These are phyloP conservation scores for Diplogelasinospora grovesii DNA, from an alignment of 495 filamentous ascomycete genomes.

Conservation along the genomic window DNA sequence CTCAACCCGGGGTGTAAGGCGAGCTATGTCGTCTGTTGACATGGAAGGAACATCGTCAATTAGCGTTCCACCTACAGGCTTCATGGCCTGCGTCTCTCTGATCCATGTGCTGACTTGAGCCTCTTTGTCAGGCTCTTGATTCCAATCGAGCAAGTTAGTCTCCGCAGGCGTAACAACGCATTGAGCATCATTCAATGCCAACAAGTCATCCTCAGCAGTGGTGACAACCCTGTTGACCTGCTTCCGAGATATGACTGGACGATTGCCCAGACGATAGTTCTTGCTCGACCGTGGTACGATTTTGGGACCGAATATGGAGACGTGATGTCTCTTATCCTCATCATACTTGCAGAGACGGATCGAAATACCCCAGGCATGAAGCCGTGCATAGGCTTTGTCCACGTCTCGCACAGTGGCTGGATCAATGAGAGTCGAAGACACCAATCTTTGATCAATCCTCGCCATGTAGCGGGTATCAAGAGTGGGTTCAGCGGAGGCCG, in stretches of 20 bases:
- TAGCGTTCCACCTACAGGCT: too few relatives aligned
- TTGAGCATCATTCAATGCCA: too few relatives aligned
- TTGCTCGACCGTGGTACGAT: neutral
- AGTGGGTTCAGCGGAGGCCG: neutral
- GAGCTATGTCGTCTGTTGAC: too few relatives aligned
- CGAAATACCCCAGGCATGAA: conserved; percentile 11
- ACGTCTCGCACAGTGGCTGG: neutral
- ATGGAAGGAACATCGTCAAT: too few relatives aligned
- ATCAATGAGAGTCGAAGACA: conserved; percentile 11
- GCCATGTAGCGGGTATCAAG: conserved; percentile 25
- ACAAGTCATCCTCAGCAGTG: too few relatives aligned
- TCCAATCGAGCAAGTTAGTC: too few relatives aligned
- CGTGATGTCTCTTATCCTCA: neutral
- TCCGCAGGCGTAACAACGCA: too few relatives aligned
- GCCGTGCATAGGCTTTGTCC: conserved; percentile 9
- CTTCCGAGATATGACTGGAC: neutral
- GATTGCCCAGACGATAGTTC: neutral
- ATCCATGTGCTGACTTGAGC: conserved; percentile 7
- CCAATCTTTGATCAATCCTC: conserved; percentile 19
- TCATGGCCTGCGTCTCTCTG: too few relatives aligned
- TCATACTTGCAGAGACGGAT: conserved; percentile 16
- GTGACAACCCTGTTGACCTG: neutral
- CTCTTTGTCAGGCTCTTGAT: neutral
- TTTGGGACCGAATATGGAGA: conserved; percentile 6
- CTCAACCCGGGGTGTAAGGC: too few relatives aligned